Percentiles rank a stretch among this genome's conserved stretches.
phyloP scores from a whole-genome alignment of 306 rosid species.

The Cucurbita ficifolia region DNA sequence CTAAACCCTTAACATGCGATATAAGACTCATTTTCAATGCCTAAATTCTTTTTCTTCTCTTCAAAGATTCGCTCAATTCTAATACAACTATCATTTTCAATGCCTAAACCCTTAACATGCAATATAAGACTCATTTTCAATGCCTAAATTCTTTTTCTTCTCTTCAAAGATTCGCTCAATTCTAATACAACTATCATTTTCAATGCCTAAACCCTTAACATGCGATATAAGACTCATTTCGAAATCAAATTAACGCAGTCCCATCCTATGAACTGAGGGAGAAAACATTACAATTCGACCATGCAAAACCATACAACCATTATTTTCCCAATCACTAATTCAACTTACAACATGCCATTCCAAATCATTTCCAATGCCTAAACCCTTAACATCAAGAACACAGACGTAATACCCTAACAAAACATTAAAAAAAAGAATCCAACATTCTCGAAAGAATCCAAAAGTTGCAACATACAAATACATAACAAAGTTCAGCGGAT shows the following conservation, averaged over 20 bases:
- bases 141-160: no score
- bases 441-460: neutral
- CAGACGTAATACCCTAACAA: neutral
- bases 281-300: neutral
- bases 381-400: neutral
- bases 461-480: neutral
- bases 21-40: neutral
- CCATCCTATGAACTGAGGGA: neutral
- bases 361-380: neutral
- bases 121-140: neutral
- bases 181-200: no score
- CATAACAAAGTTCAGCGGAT: neutral
- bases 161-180: no score
- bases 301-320: neutral
- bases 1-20: neutral
- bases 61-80: no score
- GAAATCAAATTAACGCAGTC: neutral
- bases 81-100: no score
- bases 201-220: no score
- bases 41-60: no score
- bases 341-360: neutral
- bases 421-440: neutral
- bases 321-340: neutral
- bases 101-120: neutral
- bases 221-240: neutral